Evolutionary conservation across 1,284 basidiomycete genomes (phyloP).

Genomic region (Rhizoctonia solani): DNA sequence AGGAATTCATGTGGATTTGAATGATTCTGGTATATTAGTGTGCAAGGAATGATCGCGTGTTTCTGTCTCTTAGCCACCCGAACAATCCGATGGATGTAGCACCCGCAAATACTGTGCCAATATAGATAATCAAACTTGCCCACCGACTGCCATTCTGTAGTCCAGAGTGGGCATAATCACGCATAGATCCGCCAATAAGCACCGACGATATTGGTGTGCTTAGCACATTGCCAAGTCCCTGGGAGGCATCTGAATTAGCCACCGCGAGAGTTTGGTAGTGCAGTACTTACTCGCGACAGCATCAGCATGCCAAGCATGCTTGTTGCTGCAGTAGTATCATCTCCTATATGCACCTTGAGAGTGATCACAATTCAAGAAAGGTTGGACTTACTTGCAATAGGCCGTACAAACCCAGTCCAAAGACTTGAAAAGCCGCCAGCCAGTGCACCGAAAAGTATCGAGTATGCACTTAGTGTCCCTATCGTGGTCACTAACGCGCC

Average conservation of each 20-base stretch:
- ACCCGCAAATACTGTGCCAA: conserved; percentile 22
- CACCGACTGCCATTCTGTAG: conserved; percentile 24
- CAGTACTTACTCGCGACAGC: conserved; percentile 14
- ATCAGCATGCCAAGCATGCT: conserved; percentile 31
- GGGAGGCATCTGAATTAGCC: not conserved
- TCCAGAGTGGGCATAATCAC: conserved; percentile 7
- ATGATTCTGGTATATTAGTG: not conserved
- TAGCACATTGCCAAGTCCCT: conserved; percentile 28
- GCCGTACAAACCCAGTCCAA: conserved; percentile 26
- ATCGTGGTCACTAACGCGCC: conserved; percentile 8
- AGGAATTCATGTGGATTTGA: not conserved
- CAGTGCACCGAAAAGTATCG: conserved; percentile 23
- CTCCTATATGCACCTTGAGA: not conserved
- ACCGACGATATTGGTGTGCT: conserved; percentile 27
- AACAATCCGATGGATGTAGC: conserved; percentile 4
- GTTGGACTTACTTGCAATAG: conserved; percentile 12
- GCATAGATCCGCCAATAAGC: conserved; percentile 8
- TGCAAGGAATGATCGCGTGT: not conserved
- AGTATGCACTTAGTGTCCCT: conserved; percentile 3
- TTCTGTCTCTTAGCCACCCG: conserved; percentile 3
- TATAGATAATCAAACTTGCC: conserved; percentile 12
- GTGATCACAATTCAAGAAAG: not conserved
- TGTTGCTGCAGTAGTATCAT: conserved; percentile 27
- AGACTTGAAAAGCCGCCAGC: conserved; percentile 25
- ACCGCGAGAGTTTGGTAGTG: not conserved